These are phyloP conservation scores for Globisporangium irregulare DNA, from an alignment of 352 stramenopile species.

Conservation along the genomic window DNA sequence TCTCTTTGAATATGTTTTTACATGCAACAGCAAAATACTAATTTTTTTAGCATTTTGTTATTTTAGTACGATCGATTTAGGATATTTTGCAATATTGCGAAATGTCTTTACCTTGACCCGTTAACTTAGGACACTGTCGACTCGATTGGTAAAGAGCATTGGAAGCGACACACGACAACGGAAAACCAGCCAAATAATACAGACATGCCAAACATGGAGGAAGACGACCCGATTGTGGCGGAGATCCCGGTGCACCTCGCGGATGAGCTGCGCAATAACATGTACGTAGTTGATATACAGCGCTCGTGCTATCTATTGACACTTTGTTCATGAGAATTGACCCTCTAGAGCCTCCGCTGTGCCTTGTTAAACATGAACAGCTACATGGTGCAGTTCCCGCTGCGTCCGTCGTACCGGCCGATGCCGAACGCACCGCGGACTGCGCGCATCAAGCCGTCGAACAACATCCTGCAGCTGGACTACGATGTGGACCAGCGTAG, in stretches of 20 bases:
- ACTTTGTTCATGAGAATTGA: background rate
- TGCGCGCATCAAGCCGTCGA: slow-evolving; percentile 69
- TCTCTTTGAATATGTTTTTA: too few species aligned
- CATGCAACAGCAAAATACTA: too few species aligned
- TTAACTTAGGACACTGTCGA: too few species aligned
- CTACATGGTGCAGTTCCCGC: slow-evolving; percentile 77
- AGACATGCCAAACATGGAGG: slow-evolving; percentile 21
- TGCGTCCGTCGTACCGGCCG: slow-evolving; percentile 73
- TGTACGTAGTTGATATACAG: slow-evolving; percentile 33
- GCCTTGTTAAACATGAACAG: slow-evolving; percentile 20
- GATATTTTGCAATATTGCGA: too few species aligned
- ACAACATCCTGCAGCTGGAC: slow-evolving; percentile 78
- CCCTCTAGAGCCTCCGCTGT: background rate
- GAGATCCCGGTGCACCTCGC: slow-evolving; percentile 85
- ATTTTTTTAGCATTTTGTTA: too few species aligned
- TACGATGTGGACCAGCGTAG: slow-evolving; percentile 70
- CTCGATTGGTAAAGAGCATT: background rate
- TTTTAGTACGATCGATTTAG: too few species aligned
- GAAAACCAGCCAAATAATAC: background rate
- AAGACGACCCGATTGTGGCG: slow-evolving; percentile 76
- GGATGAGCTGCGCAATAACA: slow-evolving; percentile 57
- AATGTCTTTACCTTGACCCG: too few species aligned
- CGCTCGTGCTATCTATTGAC: background rate
- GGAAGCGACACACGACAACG: background rate
- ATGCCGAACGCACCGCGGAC: slow-evolving; percentile 56